Percentiles rank a stretch among this genome's conserved stretches.
These are phyloP conservation scores for Pythium volutum DNA, from an alignment of 352 stramenopile species.

Conservation along the genomic window DNA sequence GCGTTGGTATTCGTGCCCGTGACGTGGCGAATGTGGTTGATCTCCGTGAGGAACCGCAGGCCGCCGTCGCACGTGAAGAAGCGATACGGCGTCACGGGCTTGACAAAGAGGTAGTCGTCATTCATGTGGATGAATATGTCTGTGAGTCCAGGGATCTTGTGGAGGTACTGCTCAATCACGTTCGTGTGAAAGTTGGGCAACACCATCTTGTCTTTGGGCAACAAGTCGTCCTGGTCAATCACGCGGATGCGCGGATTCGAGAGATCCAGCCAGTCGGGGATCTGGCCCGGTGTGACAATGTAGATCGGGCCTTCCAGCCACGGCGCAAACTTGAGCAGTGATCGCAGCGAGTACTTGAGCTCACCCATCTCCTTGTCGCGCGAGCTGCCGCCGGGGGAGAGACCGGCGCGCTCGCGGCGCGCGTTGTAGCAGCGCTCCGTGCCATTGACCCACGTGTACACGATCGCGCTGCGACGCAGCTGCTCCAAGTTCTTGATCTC, in stretches of 20 bases:
- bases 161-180: conserved; percentile 87
- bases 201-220: conserved; percentile 51
- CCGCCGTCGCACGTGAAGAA: conserved; percentile 86
- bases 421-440: conserved; percentile 78
- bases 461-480: conserved; percentile 61
- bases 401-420: conserved; percentile 42
- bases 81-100: conserved; percentile 65
- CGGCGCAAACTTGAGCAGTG: conserved; percentile 72
- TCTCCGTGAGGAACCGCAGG: conserved; percentile 69
- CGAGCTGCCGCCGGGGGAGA: conserved; percentile 58
- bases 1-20: conserved; percentile 53
- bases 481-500: conserved; percentile 67
- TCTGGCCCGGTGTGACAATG: conserved; percentile 80
- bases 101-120: conserved; percentile 87
- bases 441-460: conserved; percentile 88
- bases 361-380: conserved; percentile 84
- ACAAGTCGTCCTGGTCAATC: conserved; percentile 75
- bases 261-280: conserved; percentile 75
- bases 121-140: conserved; percentile 90
- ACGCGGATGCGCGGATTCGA: conserved; percentile 65
- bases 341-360: conserved; percentile 84
- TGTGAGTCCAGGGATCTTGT: conserved; percentile 80
- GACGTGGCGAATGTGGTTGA: conserved; percentile 82
- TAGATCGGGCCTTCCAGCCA: conserved; percentile 82
- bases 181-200: conserved; percentile 82